Percentiles rank a stretch among this genome's conserved stretches.
phyloP scores from a whole-genome alignment of 805 yeast species.

The Lachancea meyersii region DNA sequence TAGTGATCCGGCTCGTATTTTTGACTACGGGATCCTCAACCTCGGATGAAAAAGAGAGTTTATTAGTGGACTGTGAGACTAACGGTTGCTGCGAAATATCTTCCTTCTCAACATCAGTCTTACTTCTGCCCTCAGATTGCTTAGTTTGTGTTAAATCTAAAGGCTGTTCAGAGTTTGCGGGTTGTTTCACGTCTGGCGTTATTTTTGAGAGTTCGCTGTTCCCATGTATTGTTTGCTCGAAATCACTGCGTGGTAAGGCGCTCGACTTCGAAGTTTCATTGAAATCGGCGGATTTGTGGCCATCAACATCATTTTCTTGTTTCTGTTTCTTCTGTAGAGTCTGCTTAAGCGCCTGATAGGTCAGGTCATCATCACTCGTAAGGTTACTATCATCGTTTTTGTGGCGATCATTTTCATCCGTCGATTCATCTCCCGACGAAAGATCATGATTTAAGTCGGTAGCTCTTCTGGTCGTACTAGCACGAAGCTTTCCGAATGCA shows the following conservation, averaged over 20 bases:
- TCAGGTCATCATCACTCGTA: constrained; percentile 17
- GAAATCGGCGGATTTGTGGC: background rate
- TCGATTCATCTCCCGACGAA: constrained; percentile 11
- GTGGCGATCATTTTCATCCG: constrained; percentile 8
- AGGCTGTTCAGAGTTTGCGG: no score
- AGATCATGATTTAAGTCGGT: background rate
- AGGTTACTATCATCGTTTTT: constrained; percentile 5
- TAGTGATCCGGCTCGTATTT: no score
- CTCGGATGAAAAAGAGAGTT: background rate
- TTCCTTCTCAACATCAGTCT: background rate
- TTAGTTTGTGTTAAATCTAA: no score
- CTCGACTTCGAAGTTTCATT: no score
- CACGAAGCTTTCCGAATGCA: background rate
- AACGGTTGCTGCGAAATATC: background rate
- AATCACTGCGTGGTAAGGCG: no score
- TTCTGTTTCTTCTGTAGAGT: constrained; percentile 8
- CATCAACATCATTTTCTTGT: background rate
- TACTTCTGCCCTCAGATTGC: background rate
- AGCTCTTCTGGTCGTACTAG: no score
- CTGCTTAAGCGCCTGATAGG: constrained; percentile 21
- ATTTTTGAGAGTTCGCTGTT: background rate
- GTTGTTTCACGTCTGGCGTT: background rate
- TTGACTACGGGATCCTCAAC: no score
- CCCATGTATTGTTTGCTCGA: background rate
- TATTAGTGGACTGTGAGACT: background rate